phyloP scores from a whole-genome alignment of 2,329 filamentous ascomycete species.

The Venturia pyrina region DNA sequence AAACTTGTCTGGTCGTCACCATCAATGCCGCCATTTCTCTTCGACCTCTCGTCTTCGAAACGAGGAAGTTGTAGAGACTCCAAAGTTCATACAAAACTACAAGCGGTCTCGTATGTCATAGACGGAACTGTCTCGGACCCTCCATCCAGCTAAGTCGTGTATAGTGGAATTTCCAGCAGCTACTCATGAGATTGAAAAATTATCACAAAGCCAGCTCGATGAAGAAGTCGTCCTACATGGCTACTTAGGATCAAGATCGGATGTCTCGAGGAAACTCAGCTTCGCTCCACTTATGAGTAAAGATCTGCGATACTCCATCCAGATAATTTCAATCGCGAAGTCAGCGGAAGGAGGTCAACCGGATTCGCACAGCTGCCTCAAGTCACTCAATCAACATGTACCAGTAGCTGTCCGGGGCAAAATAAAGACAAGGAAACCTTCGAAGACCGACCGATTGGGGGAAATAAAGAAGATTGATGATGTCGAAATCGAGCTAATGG shows the following conservation, averaged over 20 bases:
- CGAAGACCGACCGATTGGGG: conserved; percentile 22
- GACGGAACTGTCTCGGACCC: background rate
- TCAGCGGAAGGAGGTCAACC: conserved; percentile 15
- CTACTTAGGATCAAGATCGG: conserved; percentile 59
- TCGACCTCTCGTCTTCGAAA: background rate
- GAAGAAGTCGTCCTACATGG: conserved; percentile 51
- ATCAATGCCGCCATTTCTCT: background rate
- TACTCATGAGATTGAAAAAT: conserved; percentile 27
- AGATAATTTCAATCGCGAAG: conserved; percentile 38
- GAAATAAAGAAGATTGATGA: conserved; percentile 25
- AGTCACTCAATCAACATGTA: conserved; percentile 38
- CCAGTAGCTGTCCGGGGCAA: conserved; percentile 45
- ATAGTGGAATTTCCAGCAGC: conserved; percentile 38
- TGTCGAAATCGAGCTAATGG: conserved; percentile 52
- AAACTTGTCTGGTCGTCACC: background rate
- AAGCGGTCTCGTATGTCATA: conserved; percentile 32
- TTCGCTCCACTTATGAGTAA: conserved; percentile 53
- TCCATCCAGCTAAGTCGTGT: conserved; percentile 5
- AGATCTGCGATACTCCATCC: conserved; percentile 35
- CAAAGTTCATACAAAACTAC: conserved; percentile 25
- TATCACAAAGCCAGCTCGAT: conserved; percentile 18
- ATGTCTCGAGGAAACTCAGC: conserved; percentile 57
- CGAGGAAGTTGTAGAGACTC: background rate
- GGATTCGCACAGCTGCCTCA: conserved; percentile 11
- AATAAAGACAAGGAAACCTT: conserved; percentile 31